Percentiles rank a stretch among this genome's conserved stretches.
Conservation (phyloP, 1,139 yeast species). For the Zygoascus hellenicus region DNA sequence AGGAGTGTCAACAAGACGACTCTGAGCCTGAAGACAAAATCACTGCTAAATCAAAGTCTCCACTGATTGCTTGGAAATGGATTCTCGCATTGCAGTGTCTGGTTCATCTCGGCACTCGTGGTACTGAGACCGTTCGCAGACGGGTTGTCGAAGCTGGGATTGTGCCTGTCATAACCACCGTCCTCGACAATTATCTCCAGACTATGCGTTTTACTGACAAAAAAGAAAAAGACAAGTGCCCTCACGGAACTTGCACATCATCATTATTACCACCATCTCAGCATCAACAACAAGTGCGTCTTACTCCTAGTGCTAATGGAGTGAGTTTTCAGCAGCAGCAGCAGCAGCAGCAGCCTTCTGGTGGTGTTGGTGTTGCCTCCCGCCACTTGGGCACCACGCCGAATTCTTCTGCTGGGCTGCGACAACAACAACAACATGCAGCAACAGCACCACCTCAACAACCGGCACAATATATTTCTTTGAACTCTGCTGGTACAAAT, state of each 20-base stretch:
- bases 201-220: constrained; percentile 14
- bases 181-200: constrained; percentile 71
- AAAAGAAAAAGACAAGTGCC: constrained; percentile 8
- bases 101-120: constrained; percentile 87
- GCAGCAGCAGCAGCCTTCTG: too few species aligned
- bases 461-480: too few species aligned
- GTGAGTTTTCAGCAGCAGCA: too few species aligned
- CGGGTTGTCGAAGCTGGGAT: constrained; percentile 90
- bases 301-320: too few species aligned
- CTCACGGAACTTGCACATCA: not conserved
- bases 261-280: constrained; percentile 10
- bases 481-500: too few species aligned
- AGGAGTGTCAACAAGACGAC: constrained; percentile 48
- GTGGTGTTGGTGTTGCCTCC: too few species aligned
- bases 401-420: too few species aligned
- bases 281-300: constrained; percentile 6
- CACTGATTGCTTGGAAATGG: constrained; percentile 92
- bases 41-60: constrained; percentile 26
- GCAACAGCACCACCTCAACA: too few species aligned
- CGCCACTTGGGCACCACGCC: too few species aligned
- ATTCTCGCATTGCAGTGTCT: constrained; percentile 88
- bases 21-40: constrained; percentile 5
- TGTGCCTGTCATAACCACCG: constrained; percentile 84
- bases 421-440: too few species aligned
- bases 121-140: constrained; percentile 77